Conservation (phyloP, 192 early-diverging fungal species). For the Rhizoclosmatium sp. region DNA sequence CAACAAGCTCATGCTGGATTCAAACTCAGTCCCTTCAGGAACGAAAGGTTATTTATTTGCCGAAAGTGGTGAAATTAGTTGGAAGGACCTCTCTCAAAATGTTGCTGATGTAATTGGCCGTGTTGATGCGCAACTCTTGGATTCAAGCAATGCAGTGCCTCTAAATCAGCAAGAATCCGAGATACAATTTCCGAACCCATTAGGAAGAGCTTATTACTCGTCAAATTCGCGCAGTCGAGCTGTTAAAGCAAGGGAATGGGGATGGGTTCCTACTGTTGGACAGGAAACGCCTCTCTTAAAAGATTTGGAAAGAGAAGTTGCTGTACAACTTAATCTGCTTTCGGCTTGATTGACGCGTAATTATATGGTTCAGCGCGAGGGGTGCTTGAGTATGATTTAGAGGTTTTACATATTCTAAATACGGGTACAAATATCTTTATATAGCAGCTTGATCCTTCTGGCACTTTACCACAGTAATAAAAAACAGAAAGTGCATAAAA, state of each 20-base stretch:
- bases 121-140: background rate
- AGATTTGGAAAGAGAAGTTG: slow-evolving; percentile 15
- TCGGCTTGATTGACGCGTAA: too few species aligned
- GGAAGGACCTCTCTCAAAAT: slow-evolving; percentile 6
- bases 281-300: background rate
- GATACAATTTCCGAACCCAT: background rate
- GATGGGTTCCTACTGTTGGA: background rate
- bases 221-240: slow-evolving; percentile 20
- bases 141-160: background rate
- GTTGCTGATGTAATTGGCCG: background rate
- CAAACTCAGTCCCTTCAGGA: background rate
- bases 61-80: slow-evolving; percentile 3
- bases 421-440: too few species aligned
- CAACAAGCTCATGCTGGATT: background rate
- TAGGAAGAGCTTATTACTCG: background rate
- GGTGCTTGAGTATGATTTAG: too few species aligned
- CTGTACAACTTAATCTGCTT: background rate
- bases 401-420: too few species aligned
- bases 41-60: slow-evolving; percentile 4
- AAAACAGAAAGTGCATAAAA: too few species aligned
- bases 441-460: too few species aligned
- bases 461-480: too few species aligned
- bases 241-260: background rate
- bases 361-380: too few species aligned
- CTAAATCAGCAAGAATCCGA: background rate